Percentiles rank a stretch among this genome's conserved stretches.
These are phyloP conservation scores for Phlegmacium glaucopus DNA, from an alignment of 768 basidiomycete species.

Conservation along the genomic window DNA sequence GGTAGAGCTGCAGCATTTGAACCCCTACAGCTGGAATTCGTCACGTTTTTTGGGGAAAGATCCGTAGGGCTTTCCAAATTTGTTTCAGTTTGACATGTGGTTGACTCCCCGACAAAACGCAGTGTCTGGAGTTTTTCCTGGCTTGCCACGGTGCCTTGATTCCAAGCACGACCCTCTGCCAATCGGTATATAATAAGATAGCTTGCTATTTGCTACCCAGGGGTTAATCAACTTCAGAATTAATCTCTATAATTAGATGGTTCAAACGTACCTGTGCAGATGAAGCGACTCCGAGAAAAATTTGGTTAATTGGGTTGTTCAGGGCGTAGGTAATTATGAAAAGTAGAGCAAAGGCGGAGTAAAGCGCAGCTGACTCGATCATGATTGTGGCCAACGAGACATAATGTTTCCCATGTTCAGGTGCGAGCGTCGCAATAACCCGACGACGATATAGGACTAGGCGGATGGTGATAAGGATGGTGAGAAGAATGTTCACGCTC, in stretches of 20 bases:
- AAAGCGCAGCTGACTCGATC: slow-evolving; percentile 43
- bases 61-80: too few species aligned
- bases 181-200: slow-evolving; percentile 48
- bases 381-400: slow-evolving; percentile 34
- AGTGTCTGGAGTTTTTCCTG: slow-evolving; percentile 7
- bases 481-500: slow-evolving; percentile 38
- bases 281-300: slow-evolving; percentile 33
- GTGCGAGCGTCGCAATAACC: slow-evolving; percentile 26
- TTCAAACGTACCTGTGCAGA: slow-evolving; percentile 30
- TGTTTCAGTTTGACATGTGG: slow-evolving; percentile 3
- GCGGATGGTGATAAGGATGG: slow-evolving; percentile 34
- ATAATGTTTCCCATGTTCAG: slow-evolving; percentile 33
- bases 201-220: slow-evolving; percentile 38
- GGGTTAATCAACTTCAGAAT: background rate
- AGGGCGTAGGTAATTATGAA: slow-evolving; percentile 40
- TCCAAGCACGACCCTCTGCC: slow-evolving; percentile 44
- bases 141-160: slow-evolving; percentile 19
- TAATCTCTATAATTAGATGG: background rate
- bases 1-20: too few species aligned
- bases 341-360: slow-evolving; percentile 35
- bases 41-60: too few species aligned
- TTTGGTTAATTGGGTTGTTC: slow-evolving; percentile 36
- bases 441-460: slow-evolving; percentile 30
- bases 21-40: too few species aligned
- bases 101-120: slow-evolving; percentile 5